These are phyloP conservation scores for Erigeron canadensis DNA, from an alignment of 129 eudicot genomes.

Conservation along the genomic window DNA sequence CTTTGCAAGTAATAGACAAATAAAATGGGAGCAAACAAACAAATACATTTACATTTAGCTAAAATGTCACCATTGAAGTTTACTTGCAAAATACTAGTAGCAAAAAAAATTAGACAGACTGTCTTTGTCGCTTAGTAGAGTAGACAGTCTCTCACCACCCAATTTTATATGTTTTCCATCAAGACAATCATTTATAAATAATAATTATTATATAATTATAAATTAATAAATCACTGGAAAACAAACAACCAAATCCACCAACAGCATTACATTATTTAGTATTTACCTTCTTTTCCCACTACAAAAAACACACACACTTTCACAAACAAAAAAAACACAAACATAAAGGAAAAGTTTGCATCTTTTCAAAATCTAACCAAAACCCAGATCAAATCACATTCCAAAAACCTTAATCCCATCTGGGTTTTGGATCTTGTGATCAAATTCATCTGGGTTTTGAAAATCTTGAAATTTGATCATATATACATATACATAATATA, in stretches of 20 bases:
- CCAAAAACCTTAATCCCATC: conserved; percentile 17
- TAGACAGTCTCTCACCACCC: conserved; percentile 44
- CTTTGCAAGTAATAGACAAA: background rate
- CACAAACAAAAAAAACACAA: conserved; percentile 11
- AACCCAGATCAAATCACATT: conserved; percentile 24
- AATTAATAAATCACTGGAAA: conserved; percentile 9
- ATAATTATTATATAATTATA: background rate
- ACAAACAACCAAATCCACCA: conserved; percentile 20
- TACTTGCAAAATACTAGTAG: conserved; percentile 4
- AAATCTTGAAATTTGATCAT: background rate
- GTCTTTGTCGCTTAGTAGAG: conserved; percentile 25
- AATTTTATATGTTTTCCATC: conserved; percentile 20
- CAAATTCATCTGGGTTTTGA: background rate
- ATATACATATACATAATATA: background rate
- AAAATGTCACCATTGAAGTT: conserved; percentile 18
- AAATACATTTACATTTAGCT: background rate
- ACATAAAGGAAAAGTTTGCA: no score
- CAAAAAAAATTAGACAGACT: conserved; percentile 7
- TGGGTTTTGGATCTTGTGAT: conserved; percentile 9
- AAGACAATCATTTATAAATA: conserved; percentile 12
- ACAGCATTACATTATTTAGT: conserved; percentile 25
- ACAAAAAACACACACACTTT: background rate
- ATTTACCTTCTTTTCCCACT: conserved; percentile 3
- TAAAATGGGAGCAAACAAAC: background rate
- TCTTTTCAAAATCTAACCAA: conserved; percentile 9